Evolutionary conservation across 768 basidiomycete species (phyloP), one percentile per base, ranked within the genome.

Genomic region (Naganishia vishniacii): DNA sequence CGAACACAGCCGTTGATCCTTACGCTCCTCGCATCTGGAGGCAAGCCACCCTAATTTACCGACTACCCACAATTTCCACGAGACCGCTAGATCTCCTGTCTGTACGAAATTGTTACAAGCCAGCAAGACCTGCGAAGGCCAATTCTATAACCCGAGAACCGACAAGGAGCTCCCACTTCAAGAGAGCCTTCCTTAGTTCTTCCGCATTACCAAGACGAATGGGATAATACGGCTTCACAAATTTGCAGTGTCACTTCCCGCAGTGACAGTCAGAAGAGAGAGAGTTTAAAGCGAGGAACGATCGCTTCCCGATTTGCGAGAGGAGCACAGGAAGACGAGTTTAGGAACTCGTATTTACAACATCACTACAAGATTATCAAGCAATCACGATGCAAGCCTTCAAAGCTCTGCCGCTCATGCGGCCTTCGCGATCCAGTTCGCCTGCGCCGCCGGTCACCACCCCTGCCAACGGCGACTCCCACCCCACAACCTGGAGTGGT

Each of bases 21-120:
- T 61, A 61, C 69, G 28, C 68, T 75, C 18, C 69, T 74, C 64
- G 71, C 71, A 66, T 70, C 68, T 56, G 75, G 71, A 63, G 73
- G 69, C 64, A 76, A 76, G 65, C 75, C 75, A 59, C 75, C 75
- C 68, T 76, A 76, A 76, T 67, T 76, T 65, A 48, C 68, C 71
- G 32, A 66, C 29, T 44, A 41, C n/a, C 47, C 26, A n/a, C 32
- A 20, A 61, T 25, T 18, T 56, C 56, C 9, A 44, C 9, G 5
- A 9, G 42, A 20, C 42, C 42, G n/a, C n/a, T 18, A 11, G 42
- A 8, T n/a, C 8, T 37, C 34, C 15, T 37, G 34, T 15, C 15
- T 15, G 34, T 15, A 7, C 34, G 34, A 7, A 37, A 37, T 15
- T 37, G 7, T 37, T 15, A 7, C 8, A 37, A 37, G 34, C 8